A percentile compares a stretch with the other conserved stretches of the same genome.
Conservation (phyloP, 2,329 filamentous ascomycete genomes). For the Coleophoma eucalyptorum region DNA sequence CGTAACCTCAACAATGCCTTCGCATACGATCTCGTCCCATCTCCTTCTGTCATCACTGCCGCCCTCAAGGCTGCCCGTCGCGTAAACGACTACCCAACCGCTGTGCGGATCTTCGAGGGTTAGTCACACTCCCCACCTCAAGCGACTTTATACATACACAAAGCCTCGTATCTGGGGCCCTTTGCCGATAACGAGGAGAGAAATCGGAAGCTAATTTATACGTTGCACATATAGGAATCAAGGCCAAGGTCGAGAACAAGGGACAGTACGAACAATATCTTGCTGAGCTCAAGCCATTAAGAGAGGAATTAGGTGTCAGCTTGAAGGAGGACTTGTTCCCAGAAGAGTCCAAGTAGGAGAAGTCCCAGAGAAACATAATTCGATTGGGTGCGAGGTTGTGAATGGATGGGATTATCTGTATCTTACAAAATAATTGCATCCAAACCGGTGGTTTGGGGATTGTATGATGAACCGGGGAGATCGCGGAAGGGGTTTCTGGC, state of each 20-base stretch:
- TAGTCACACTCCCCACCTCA: slow-evolving; percentile 31
- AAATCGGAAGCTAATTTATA: slow-evolving; percentile 8
- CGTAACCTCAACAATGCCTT: slow-evolving; percentile 99
- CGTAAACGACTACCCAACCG: slow-evolving; percentile 98
- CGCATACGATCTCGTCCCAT: slow-evolving; percentile 98
- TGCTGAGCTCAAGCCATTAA: slow-evolving; percentile 84
- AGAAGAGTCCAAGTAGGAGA: slow-evolving; percentile 30
- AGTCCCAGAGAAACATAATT: not conserved
- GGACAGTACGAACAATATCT: slow-evolving; percentile 97
- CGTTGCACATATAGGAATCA: slow-evolving; percentile 66
- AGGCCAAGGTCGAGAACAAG: slow-evolving; percentile 99
- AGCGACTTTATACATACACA: not conserved
- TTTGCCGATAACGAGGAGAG: not conserved
- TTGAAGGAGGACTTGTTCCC: slow-evolving; percentile 95
- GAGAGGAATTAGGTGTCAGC: slow-evolving; percentile 87
- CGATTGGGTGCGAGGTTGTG: not conserved
- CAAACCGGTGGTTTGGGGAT: no score
- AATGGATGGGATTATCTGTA: not conserved
- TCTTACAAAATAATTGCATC: not conserved
- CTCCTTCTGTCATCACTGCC: slow-evolving; percentile 83
- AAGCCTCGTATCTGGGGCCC: not conserved
- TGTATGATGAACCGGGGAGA: no score
- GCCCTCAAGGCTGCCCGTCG: slow-evolving; percentile 90
- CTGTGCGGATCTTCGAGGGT: slow-evolving; percentile 98
- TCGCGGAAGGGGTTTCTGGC: no score